Conservation (phyloP, 345 rosid species). For the Microcos paniculata region DNA sequence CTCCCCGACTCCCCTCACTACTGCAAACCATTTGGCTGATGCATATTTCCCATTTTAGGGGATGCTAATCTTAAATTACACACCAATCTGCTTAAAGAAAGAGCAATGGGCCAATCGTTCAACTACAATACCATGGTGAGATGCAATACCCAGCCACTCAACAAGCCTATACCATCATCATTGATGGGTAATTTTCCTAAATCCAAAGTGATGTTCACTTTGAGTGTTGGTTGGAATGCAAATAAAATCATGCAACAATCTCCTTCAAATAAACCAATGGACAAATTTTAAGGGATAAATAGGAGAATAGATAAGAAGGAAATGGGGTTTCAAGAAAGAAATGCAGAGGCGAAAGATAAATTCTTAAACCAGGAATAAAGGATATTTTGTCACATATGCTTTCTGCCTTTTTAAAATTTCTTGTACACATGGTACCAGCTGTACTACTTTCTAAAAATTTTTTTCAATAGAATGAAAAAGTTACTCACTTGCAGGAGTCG, state of each 20-base stretch:
- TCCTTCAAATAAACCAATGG: background rate
- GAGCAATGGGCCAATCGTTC: background rate
- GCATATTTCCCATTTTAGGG: background rate
- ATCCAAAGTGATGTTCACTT: background rate
- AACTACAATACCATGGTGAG: background rate
- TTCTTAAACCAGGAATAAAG: background rate
- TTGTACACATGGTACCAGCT: background rate
- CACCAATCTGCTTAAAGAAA: background rate
- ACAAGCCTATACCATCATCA: background rate
- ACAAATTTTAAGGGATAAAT: background rate
- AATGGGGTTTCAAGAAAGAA: background rate
- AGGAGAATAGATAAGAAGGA: background rate
- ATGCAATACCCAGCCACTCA: background rate
- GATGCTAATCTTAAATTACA: background rate
- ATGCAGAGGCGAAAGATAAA: background rate
- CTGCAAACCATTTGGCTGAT: background rate
- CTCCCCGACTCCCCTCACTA: background rate
- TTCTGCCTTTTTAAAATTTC: background rate
- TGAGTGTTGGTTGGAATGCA: background rate
- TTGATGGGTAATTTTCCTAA: background rate
- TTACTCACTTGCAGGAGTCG: constrained; percentile 99
- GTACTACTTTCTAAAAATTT: background rate
- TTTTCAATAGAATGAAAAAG: background rate
- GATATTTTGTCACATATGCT: background rate
- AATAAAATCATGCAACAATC: background rate